Evolutionary conservation across 108 stramenopile genomes (phyloP), one percentile per base, ranked within the genome.

Genomic region (Nitzschia sp.): DNA sequence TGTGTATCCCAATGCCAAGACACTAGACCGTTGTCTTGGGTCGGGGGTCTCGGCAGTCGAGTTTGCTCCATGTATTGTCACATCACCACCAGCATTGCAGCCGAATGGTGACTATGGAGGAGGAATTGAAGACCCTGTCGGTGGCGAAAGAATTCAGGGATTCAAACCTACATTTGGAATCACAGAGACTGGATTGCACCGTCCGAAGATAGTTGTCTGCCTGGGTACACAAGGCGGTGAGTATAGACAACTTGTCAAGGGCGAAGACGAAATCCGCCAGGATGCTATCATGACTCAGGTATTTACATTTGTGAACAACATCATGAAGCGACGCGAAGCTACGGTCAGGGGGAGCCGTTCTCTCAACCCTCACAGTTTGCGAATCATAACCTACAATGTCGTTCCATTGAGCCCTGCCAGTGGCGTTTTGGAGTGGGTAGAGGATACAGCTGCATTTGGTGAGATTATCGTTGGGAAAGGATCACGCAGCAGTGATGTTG

Each of bases 241-340:
- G 40, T 94, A 78, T 64, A 84, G 70, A 34, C 95, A 97, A 67
- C 86, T 97, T 26, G 96, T 97, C 29, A 97, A 97, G 72, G 96
- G 96, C 37, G 73, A 84, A 61, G 97, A 99, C 65, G 97, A 98
- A 63, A 80, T 97, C 7, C 86, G 98, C 10, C 96, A 97, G 71
- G 99, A 99, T 81, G 98, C 98, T 0, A 88, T 99, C 10, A 97
- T 98, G 95, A 71, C 89, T 60, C 98, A 98, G 85, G 93, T 97
- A 29, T 98, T 99, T 64, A 83, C 70, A 37, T 84, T 88, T 24
- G 83, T 97, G 25, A 97, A 99, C 60, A 73, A 70, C 24, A 81
- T 98, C 54, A 78, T 99, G 51, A 60, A 54, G 41, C 61, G 67
- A 10, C 57, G 75, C 20, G 48, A 42, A 9, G 51, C 52, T 3